phyloP scores from a whole-genome alignment of 2,329 filamentous ascomycete species.

The Lecanicillium sp. region DNA sequence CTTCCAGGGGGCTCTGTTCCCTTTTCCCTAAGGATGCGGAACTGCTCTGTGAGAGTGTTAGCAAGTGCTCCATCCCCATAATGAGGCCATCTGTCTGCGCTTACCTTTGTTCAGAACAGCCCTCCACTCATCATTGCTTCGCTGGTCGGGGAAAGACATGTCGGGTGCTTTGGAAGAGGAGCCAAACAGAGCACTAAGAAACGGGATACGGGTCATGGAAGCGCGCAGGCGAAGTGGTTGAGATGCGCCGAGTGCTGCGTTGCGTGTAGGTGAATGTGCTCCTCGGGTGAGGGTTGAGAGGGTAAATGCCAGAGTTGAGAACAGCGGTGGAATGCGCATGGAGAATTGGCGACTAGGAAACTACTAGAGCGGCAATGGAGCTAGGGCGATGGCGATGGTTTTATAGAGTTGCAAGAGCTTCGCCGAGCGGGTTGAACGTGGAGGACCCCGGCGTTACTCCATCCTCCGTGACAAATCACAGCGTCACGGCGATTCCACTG shows the following conservation, averaged over 20 bases:
- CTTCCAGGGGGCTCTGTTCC: slow-evolving; percentile 78
- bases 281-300: slow-evolving; percentile 38
- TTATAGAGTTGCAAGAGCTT: not conserved
- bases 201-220: slow-evolving; percentile 73
- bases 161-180: slow-evolving; percentile 48
- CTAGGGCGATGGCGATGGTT: slow-evolving; percentile 2
- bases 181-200: slow-evolving; percentile 69
- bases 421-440: not conserved
- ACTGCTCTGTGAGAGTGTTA: slow-evolving; percentile 64
- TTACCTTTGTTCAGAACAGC: slow-evolving; percentile 62
- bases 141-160: slow-evolving; percentile 74
- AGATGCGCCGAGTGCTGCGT: slow-evolving; percentile 10
- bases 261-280: slow-evolving; percentile 21
- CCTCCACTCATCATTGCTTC: slow-evolving; percentile 79
- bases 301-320: slow-evolving; percentile 39
- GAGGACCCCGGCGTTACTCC: no score
- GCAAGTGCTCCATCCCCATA: not conserved
- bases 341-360: slow-evolving; percentile 9
- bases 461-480: slow-evolving; percentile 9
- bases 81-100: slow-evolving; percentile 9
- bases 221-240: slow-evolving; percentile 21
- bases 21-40: slow-evolving; percentile 84
- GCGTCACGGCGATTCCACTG: no score
- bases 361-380: no score
- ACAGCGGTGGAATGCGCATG: slow-evolving; percentile 44